phyloP scores from a whole-genome alignment of 2,329 filamentous ascomycete genomes.

The Xylaria sp. region DNA sequence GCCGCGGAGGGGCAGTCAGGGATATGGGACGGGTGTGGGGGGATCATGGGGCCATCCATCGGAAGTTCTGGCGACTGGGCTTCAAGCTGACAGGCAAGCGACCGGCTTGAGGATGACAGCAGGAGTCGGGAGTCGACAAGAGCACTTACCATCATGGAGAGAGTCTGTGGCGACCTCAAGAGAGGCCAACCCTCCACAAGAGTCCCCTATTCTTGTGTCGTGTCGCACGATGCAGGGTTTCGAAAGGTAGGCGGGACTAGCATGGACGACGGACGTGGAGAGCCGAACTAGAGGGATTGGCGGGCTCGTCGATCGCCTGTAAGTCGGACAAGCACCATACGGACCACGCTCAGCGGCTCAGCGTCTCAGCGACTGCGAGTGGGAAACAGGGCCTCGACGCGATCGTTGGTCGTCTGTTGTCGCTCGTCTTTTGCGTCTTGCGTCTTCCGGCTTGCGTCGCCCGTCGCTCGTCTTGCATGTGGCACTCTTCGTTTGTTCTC shows the following conservation, averaged over 20 bases:
- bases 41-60: slow-evolving; percentile 2
- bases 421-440: no score
- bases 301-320: slow-evolving; percentile 8
- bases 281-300: slow-evolving; percentile 2
- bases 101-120: slow-evolving; percentile 1
- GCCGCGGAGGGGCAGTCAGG: slow-evolving; percentile 3
- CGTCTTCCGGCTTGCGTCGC: not conserved
- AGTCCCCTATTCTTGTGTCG: slow-evolving; percentile 25
- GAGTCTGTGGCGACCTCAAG: slow-evolving; percentile 26
- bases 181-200: slow-evolving; percentile 26
- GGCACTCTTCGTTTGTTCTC: not conserved
- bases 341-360: no score
- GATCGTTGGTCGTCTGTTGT: not conserved
- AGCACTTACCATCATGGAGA: slow-evolving; percentile 31
- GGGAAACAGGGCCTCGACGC: not conserved
- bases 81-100: slow-evolving; percentile 1
- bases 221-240: slow-evolving; percentile 28
- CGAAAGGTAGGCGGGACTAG: slow-evolving; percentile 25
- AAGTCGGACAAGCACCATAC: not conserved
- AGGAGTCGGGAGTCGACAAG: not conserved
- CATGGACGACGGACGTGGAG: slow-evolving; percentile 24
- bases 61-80: slow-evolving; percentile 2
- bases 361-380: not conserved
- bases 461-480: not conserved
- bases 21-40: not conserved